A percentile compares a stretch with the other conserved stretches of the same genome.
These are phyloP conservation scores for Aspergillus sp. DNA, from an alignment of 2,329 filamentous ascomycete species.

Conservation along the genomic window DNA sequence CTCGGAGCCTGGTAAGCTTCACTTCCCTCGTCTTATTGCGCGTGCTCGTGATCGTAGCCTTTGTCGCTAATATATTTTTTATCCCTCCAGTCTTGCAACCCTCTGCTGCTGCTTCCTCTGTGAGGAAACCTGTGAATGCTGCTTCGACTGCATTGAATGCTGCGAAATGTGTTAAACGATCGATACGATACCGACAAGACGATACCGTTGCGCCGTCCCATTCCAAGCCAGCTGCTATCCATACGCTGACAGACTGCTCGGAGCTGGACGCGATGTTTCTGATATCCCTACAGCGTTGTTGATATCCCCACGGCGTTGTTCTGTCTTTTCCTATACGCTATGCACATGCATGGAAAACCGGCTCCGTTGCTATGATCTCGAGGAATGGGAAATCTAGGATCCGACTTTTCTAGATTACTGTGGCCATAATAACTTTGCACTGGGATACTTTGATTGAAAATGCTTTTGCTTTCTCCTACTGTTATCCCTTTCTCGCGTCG, in stretches of 20 bases:
- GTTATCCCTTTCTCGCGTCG: neutral
- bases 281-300: neutral
- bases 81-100: conserved; percentile 47
- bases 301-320: conserved; percentile 6
- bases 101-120: conserved; percentile 66
- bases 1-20: conserved; percentile 50
- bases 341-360: neutral
- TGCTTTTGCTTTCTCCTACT: neutral
- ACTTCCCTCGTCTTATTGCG: neutral
- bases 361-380: neutral
- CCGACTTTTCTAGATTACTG: neutral
- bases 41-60: neutral
- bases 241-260: conserved; percentile 13
- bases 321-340: neutral
- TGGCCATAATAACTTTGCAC: neutral
- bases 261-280: conserved; percentile 14
- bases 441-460: neutral
- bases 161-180: conserved; percentile 39
- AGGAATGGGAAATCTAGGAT: neutral
- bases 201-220: conserved; percentile 9
- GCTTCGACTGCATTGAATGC: conserved; percentile 61
- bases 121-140: conserved; percentile 65
- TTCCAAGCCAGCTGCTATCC: neutral
- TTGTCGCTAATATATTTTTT: conserved; percentile 11
- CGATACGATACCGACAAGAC: conserved; percentile 24